These are phyloP conservation scores for Xylaria sp. DNA, from an alignment of 2,329 filamentous ascomycete species.

Conservation along the genomic window DNA sequence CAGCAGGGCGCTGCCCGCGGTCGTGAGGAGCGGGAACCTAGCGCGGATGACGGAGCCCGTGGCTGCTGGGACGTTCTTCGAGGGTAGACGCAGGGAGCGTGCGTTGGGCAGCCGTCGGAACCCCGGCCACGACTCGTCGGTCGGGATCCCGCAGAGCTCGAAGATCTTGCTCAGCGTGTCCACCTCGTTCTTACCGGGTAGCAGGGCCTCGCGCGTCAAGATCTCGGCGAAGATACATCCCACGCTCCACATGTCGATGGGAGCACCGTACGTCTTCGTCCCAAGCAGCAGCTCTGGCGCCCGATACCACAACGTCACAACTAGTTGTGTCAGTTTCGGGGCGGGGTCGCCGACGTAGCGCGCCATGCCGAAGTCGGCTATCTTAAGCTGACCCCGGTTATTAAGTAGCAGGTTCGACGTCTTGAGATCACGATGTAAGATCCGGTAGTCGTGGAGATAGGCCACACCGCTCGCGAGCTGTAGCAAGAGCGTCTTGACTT, in stretches of 20 bases:
- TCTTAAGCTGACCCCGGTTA: conserved; percentile 93
- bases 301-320: conserved; percentile 98
- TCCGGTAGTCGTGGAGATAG: conserved; percentile 90
- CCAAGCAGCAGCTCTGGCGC: conserved; percentile 91
- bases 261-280: conserved; percentile 75
- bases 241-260: conserved; percentile 94
- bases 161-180: conserved; percentile 91
- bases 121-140: conserved; percentile 82
- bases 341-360: conserved; percentile 85
- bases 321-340: conserved; percentile 85
- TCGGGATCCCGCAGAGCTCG: conserved; percentile 86
- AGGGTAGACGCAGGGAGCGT: conserved; percentile 77
- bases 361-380: conserved; percentile 98
- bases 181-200: conserved; percentile 92
- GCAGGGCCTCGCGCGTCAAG: conserved; percentile 80
- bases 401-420: conserved; percentile 94
- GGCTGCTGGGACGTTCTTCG: conserved; percentile 50
- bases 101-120: conserved; percentile 92
- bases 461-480: conserved; percentile 84
- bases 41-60: conserved; percentile 72
- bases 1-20: conserved; percentile 77
- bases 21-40: conserved; percentile 83
- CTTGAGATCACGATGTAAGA: conserved; percentile 93
- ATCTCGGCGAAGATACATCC: conserved; percentile 97
- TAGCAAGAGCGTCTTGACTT: conserved; percentile 88